phyloP scores from a whole-genome alignment of 352 stramenopile genomes.

The Phytophthora melonis region DNA sequence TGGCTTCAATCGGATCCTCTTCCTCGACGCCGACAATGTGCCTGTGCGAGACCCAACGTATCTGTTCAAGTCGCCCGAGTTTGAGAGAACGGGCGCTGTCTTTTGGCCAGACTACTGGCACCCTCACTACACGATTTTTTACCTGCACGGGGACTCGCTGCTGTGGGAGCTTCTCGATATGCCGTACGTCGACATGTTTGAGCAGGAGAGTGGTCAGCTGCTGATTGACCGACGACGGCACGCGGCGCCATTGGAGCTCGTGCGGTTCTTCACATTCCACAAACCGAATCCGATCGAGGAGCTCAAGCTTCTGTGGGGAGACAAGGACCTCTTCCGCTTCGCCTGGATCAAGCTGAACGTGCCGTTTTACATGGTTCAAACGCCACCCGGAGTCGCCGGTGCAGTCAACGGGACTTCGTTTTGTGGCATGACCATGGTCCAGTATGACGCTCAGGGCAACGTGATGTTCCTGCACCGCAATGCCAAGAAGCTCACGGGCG shows the following conservation, averaged over 20 bases:
- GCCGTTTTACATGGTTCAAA: slow-evolving; percentile 63
- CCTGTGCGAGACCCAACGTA: slow-evolving; percentile 61
- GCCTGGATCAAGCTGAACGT: slow-evolving; percentile 61
- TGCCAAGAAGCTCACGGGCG: slow-evolving; percentile 49
- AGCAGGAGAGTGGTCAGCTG: slow-evolving; percentile 35
- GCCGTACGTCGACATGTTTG: slow-evolving; percentile 63
- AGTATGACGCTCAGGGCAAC: slow-evolving; percentile 42
- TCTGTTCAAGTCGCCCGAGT: slow-evolving; percentile 54
- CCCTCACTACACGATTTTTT: slow-evolving; percentile 65
- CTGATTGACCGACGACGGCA: slow-evolving; percentile 30
- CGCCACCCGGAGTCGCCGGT: slow-evolving; percentile 47
- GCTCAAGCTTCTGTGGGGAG: slow-evolving; percentile 53
- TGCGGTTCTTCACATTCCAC: slow-evolving; percentile 56
- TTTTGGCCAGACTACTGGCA: slow-evolving; percentile 80
- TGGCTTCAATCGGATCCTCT: slow-evolving; percentile 46
- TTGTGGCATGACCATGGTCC: slow-evolving; percentile 43
- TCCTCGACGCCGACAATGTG: slow-evolving; percentile 66
- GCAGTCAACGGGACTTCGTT: slow-evolving; percentile 42
- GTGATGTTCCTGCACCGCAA: slow-evolving; percentile 69
- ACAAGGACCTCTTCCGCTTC: slow-evolving; percentile 70
- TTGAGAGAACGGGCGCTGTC: slow-evolving; percentile 47
- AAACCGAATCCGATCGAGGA: slow-evolving; percentile 45
- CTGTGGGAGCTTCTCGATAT: slow-evolving; percentile 63
- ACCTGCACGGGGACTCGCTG: slow-evolving; percentile 57
- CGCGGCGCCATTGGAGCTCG: slow-evolving; percentile 24